Percentiles rank a stretch among this genome's conserved stretches.
Evolutionary conservation across 1,284 basidiomycete species (phyloP).

Genomic region (Apiotrichum gamsii): DNA sequence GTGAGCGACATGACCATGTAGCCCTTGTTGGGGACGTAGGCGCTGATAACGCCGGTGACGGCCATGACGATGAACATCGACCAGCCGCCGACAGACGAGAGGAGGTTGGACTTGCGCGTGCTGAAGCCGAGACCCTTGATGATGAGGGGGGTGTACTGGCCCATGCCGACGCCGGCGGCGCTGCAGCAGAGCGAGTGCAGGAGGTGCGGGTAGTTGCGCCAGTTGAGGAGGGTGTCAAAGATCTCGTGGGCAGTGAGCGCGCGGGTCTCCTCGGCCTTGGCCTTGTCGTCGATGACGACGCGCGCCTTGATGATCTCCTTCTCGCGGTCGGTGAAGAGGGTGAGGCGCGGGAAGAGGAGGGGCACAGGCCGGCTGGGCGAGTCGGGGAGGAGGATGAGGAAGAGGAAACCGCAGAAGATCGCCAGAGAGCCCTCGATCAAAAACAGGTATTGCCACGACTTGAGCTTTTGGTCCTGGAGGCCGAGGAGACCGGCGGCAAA

Average conservation of each 20-base stretch:
- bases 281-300: conserved; percentile 27
- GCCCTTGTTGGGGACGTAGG: conserved; percentile 15
- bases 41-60: conserved; percentile 15
- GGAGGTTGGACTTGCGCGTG: conserved; percentile 44
- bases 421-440: conserved; percentile 25
- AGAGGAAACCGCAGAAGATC: conserved; percentile 15
- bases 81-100: conserved; percentile 30
- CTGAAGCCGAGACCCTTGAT: conserved; percentile 34
- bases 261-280: conserved; percentile 14
- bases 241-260: conserved; percentile 17
- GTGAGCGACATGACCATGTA: conserved; percentile 15
- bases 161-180: conserved; percentile 17
- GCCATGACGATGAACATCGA: conserved; percentile 13
- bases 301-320: conserved; percentile 27
- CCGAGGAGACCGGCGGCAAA: conserved; percentile 14
- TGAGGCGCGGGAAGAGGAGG: conserved; percentile 18
- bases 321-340: conserved; percentile 27
- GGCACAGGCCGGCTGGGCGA: conserved; percentile 17
- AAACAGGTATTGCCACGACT: conserved; percentile 8
- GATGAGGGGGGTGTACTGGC: conserved; percentile 16
- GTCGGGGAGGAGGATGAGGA: conserved; percentile 24
- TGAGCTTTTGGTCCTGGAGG: conserved; percentile 8
- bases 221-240: conserved; percentile 21
- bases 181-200: conserved; percentile 29
- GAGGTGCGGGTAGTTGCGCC: conserved; percentile 33